Percentiles rank a stretch among this genome's conserved stretches.
These are phyloP conservation scores for Arabidopsis arenosa DNA, from an alignment of 345 rosid genomes.

Conservation along the genomic window DNA sequence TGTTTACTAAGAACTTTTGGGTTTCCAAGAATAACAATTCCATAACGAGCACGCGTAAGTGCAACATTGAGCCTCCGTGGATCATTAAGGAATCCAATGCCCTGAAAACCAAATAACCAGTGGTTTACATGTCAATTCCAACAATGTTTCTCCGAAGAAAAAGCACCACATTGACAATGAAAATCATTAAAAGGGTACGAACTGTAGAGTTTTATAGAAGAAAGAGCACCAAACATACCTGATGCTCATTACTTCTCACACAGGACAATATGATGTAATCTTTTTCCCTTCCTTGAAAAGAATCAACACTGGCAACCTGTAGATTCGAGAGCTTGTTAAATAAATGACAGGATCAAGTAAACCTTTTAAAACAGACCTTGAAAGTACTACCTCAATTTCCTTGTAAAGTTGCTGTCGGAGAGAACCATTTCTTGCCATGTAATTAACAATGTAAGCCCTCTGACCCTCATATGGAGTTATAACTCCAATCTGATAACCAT, in stretches of 20 bases:
- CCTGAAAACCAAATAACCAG: constrained; percentile 56
- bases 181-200: constrained; percentile 1
- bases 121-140: constrained; percentile 27
- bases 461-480: constrained; percentile 99
- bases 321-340: constrained; percentile 26
- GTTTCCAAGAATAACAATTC: constrained; percentile 96
- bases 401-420: constrained; percentile 98
- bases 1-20: constrained; percentile 99
- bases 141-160: constrained; percentile 22
- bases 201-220: background rate
- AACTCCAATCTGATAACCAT: constrained; percentile 80
- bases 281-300: constrained; percentile 99
- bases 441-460: constrained; percentile 96
- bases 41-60: constrained; percentile 97
- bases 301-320: constrained; percentile 91
- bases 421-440: constrained; percentile 98
- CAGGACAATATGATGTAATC: constrained; percentile 98
- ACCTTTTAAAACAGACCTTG: constrained; percentile 1
- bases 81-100: constrained; percentile 98
- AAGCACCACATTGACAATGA: background rate
- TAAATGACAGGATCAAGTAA: constrained; percentile 16
- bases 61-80: constrained; percentile 99
- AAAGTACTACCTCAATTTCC: constrained; percentile 85
- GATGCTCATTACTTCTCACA: constrained; percentile 99
- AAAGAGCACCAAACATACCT: constrained; percentile 60